Evolutionary conservation across 768 basidiomycete genomes (phyloP).

Genomic region (Phlegmacium glaucopus): DNA sequence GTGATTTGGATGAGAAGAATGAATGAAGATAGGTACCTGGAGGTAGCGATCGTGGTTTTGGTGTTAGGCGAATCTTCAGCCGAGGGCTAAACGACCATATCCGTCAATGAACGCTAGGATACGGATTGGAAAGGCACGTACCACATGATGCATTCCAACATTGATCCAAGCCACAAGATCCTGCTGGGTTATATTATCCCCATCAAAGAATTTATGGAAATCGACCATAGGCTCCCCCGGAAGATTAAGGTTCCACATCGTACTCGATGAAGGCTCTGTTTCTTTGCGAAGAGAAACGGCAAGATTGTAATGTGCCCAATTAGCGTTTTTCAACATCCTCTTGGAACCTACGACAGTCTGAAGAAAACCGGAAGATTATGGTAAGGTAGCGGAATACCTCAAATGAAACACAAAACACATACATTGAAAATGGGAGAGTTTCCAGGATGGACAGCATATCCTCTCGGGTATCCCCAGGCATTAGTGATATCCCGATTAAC

Average conservation of each 20-base stretch:
- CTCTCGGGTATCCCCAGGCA: constrained; percentile 53
- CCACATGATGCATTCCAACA: constrained; percentile 64
- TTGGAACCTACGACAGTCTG: constrained; percentile 60
- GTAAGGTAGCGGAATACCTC: neutral
- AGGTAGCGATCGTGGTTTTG: constrained; percentile 51
- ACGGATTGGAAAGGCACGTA: too few species aligned
- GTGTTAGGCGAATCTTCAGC: constrained; percentile 66
- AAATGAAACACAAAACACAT: constrained; percentile 13
- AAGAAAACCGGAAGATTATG: neutral
- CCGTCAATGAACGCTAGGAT: neutral
- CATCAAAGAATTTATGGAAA: constrained; percentile 62
- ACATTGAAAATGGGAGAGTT: constrained; percentile 51
- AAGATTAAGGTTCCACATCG: constrained; percentile 62
- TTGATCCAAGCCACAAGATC: constrained; percentile 69
- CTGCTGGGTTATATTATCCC: constrained; percentile 59
- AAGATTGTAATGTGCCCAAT: constrained; percentile 65
- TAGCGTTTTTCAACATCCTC: constrained; percentile 55
- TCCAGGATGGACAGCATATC: constrained; percentile 62
- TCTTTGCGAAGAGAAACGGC: constrained; percentile 59
- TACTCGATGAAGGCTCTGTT: constrained; percentile 53
- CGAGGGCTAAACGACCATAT: constrained; percentile 38
- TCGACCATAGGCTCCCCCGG: constrained; percentile 53
- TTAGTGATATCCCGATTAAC: constrained; percentile 53
- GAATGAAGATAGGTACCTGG: constrained; percentile 49
- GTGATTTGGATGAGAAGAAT: neutral